These are phyloP conservation scores for Helicosporidium sp. DNA, from an alignment of 139 green algal species.

Conservation along the genomic window DNA sequence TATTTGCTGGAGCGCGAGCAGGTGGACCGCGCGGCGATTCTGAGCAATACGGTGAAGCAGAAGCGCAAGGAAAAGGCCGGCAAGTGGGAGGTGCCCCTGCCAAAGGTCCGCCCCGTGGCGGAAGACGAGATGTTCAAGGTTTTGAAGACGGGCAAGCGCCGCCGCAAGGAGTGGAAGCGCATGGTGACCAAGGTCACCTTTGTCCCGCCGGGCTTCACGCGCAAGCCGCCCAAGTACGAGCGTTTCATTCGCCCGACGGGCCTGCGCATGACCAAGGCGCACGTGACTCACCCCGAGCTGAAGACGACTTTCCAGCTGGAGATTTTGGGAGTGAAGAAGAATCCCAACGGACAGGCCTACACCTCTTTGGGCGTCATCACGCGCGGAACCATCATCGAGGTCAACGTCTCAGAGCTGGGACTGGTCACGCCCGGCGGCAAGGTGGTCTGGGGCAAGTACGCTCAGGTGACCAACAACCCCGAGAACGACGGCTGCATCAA, in stretches of 20 bases:
- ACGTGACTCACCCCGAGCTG: slow-evolving; percentile 96
- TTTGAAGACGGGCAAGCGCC: slow-evolving; percentile 66
- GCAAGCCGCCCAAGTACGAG: slow-evolving; percentile 99
- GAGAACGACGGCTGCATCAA: slow-evolving; percentile 99
- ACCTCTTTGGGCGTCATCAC: slow-evolving; percentile 87
- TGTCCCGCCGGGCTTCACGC: slow-evolving; percentile 86
- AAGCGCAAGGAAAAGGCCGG: slow-evolving; percentile 99
- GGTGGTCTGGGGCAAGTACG: slow-evolving; percentile 98
- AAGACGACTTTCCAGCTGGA: slow-evolving; percentile 91
- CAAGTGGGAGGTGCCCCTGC: slow-evolving; percentile 98
- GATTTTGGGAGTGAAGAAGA: slow-evolving; percentile 99
- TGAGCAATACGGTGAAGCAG: slow-evolving; percentile 99
- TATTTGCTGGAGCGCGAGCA: slow-evolving; percentile 98
- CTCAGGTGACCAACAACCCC: slow-evolving; percentile 87
- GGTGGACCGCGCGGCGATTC: slow-evolving; percentile 86
- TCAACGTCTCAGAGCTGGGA: slow-evolving; percentile 94
- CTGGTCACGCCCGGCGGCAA: slow-evolving; percentile 96
- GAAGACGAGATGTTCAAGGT: slow-evolving; percentile 99
- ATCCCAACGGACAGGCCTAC: slow-evolving; percentile 95
- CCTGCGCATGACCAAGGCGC: slow-evolving; percentile 94
- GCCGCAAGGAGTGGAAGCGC: slow-evolving; percentile 95
- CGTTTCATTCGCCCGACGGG: slow-evolving; percentile 91
- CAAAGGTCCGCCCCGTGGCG: slow-evolving; percentile 89
- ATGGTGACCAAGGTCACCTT: slow-evolving; percentile 99
- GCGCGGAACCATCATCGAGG: slow-evolving; percentile 75